These are phyloP conservation scores for Monosporascus ibericus DNA, from an alignment of 2,329 filamentous ascomycete genomes.

Conservation along the genomic window DNA sequence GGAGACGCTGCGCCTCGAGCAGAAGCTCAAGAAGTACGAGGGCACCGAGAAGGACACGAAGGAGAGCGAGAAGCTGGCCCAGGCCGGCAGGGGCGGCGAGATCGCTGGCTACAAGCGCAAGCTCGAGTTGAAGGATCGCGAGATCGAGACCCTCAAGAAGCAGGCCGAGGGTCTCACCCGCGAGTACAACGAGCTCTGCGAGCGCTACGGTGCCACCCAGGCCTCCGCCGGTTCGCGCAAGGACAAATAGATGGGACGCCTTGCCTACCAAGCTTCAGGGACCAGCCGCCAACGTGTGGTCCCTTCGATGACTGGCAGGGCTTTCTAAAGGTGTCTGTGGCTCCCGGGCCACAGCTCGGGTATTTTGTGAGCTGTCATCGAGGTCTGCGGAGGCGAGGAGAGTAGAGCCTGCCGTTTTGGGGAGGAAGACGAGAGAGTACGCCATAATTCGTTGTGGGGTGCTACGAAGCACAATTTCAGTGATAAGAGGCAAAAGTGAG, in stretches of 20 bases:
- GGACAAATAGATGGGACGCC: slow-evolving; percentile 35
- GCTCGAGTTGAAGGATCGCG: slow-evolving; percentile 71
- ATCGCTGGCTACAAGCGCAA: slow-evolving; percentile 64
- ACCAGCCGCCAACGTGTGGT: too few species aligned
- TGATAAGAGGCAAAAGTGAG: too few species aligned
- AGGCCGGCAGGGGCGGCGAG: slow-evolving; percentile 69
- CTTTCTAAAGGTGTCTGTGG: too few species aligned
- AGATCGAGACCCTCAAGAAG: slow-evolving; percentile 86
- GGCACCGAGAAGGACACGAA: slow-evolving; percentile 54
- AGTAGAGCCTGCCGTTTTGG: too few species aligned
- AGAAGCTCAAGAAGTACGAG: slow-evolving; percentile 81
- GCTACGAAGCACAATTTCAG: too few species aligned
- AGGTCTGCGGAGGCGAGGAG: too few species aligned
- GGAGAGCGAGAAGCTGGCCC: slow-evolving; percentile 64
- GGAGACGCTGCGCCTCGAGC: slow-evolving; percentile 84
- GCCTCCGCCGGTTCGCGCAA: slow-evolving; percentile 51
- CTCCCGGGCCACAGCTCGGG: too few species aligned
- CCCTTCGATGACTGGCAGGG: too few species aligned
- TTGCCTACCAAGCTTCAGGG: too few species aligned
- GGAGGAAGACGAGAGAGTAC: too few species aligned
- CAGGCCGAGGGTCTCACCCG: slow-evolving; percentile 76
- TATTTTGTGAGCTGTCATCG: too few species aligned
- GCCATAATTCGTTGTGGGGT: too few species aligned
- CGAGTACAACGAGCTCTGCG: slow-evolving; percentile 81
- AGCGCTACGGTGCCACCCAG: slow-evolving; percentile 64